Evolutionary conservation across 257 asterid species (phyloP).

Genomic region (Ehretia macrophylla): DNA sequence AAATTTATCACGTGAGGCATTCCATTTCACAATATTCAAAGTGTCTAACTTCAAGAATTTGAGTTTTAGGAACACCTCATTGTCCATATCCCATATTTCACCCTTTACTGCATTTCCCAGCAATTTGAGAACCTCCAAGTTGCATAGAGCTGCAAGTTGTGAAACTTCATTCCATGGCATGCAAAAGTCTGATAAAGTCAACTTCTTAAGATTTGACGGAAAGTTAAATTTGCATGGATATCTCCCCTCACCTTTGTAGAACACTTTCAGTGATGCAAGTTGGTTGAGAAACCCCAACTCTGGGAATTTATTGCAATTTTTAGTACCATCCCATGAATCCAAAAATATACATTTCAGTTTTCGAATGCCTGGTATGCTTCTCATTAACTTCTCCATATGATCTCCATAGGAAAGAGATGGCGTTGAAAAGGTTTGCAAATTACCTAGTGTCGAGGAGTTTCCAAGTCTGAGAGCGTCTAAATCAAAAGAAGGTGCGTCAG

Average conservation of each 20-base stretch:
- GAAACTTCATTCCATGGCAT: background rate
- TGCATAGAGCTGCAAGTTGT: background rate
- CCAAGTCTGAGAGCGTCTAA: background rate
- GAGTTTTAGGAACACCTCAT: slow-evolving; percentile 3
- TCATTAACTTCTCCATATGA: background rate
- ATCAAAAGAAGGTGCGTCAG: background rate
- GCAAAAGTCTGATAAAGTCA: slow-evolving; percentile 6
- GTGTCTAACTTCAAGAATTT: slow-evolving; percentile 4
- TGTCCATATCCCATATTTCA: background rate
- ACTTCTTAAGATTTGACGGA: slow-evolving; percentile 5
- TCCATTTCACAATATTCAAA: slow-evolving; percentile 3
- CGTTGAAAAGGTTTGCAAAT: background rate
- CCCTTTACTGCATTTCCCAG: background rate
- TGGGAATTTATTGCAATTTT: background rate
- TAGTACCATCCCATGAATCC: background rate
- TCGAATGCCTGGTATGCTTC: background rate
- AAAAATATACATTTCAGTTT: slow-evolving; percentile 6
- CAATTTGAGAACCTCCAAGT: slow-evolving; percentile 6
- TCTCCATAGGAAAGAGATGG: background rate
- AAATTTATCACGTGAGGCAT: slow-evolving; percentile 1
- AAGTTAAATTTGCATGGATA: background rate
- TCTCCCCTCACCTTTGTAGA: background rate
- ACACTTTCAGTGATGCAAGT: slow-evolving; percentile 4
- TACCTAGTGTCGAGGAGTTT: background rate
- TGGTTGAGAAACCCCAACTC: background rate